phyloP scores from a whole-genome alignment of 2,329 filamentous ascomycete genomes.

The Mycosphaerella sp. region DNA sequence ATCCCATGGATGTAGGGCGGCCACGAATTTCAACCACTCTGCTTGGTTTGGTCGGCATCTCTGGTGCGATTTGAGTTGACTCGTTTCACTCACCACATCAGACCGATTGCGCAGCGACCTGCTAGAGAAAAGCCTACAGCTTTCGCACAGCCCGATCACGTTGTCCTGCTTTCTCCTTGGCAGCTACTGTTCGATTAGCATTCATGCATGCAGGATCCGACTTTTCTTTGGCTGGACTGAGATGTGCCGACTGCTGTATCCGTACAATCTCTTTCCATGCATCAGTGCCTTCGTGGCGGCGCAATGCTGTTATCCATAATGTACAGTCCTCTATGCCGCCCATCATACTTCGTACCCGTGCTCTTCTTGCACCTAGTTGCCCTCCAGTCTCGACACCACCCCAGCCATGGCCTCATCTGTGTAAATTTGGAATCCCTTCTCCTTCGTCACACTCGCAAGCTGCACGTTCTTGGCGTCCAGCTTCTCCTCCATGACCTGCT shows the following conservation, averaged over 20 bases:
- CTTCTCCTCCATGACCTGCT: conserved; percentile 99
- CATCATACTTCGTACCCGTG: conserved; percentile 9
- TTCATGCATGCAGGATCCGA: background rate
- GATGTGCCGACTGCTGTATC: background rate
- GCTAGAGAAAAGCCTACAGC: too few species aligned
- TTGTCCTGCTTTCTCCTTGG: too few species aligned
- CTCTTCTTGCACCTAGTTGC: conserved; percentile 35
- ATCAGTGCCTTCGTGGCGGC: conserved; percentile 10
- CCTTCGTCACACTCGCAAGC: conserved; percentile 93
- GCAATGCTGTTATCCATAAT: conserved; percentile 20
- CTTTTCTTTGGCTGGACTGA: background rate
- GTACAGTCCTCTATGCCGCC: conserved; percentile 13
- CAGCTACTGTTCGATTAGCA: background rate
- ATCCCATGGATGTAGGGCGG: too few species aligned
- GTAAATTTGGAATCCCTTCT: conserved; percentile 98
- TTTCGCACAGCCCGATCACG: too few species aligned
- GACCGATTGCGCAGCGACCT: too few species aligned
- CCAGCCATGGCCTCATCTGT: conserved; percentile 93
- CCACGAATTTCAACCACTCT: too few species aligned
- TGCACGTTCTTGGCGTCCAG: conserved; percentile 98
- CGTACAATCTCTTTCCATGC: conserved; percentile 1
- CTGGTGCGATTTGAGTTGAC: too few species aligned
- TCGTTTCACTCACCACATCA: too few species aligned
- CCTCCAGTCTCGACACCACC: conserved; percentile 72
- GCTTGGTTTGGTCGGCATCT: too few species aligned